phyloP scores from a whole-genome alignment of 2,329 filamentous ascomycete genomes.

The Aureobasidium pullulans region DNA sequence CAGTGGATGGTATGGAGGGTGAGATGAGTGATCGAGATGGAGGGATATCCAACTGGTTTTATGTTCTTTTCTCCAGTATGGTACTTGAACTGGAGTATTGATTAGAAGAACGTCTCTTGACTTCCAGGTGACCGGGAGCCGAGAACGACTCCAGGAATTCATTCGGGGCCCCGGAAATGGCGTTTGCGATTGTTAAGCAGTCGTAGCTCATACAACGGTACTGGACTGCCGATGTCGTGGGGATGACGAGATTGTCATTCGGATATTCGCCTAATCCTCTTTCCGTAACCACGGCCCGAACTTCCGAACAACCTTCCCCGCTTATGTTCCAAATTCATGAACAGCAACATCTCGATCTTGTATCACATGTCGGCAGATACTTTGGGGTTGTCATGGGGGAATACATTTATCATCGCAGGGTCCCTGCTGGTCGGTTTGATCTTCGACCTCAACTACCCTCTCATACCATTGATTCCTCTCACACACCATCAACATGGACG shows the following conservation, averaged over 20 bases:
- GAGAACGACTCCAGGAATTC: neutral
- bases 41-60: neutral
- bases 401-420: neutral
- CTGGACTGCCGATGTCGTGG: neutral
- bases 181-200: neutral
- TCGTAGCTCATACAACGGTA: neutral
- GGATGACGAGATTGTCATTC: neutral
- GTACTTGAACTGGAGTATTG: neutral
- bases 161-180: slow-evolving; percentile 2
- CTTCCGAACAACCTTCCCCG: neutral
- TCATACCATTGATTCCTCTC: neutral
- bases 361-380: neutral
- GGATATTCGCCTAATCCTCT: neutral
- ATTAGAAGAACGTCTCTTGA: neutral
- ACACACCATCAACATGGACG: neutral
- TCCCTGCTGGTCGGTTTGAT: neutral
- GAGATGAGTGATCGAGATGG: neutral
- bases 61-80: neutral
- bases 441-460: no score
- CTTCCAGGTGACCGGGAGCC: neutral
- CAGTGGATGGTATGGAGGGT: neutral
- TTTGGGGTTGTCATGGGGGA: neutral
- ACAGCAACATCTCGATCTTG: neutral
- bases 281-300: neutral
- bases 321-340: neutral